Evolutionary conservation across 139 green algal genomes (phyloP), one percentile per base, ranked within the genome.

Genomic region (Pycnococcus provasolii): DNA sequence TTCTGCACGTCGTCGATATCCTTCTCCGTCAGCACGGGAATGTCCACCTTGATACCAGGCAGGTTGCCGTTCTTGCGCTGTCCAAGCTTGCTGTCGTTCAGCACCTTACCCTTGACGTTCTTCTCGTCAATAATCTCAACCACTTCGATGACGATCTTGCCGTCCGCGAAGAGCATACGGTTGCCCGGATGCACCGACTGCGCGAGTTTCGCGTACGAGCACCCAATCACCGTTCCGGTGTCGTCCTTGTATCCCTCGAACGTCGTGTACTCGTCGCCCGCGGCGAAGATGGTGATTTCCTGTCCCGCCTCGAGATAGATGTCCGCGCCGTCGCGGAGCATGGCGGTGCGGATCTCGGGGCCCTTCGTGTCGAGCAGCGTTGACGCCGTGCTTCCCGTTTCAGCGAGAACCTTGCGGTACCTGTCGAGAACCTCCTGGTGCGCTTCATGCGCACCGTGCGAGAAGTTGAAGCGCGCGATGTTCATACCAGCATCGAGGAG

Each of bases 391-490:
- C 15, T 39, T 39, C 57, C 9, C 13, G 57, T 72, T 9, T 54
- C 52, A 40, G 37, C 51, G 42, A n/a, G 45, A 5, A 53, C 73
- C 62, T 72, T 65, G 40, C 65, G 46, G 40, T 74, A 55, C 40
- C 57, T 26, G 45, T 76, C 60, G 9, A 81, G 53, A 43, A 69
- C 64, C 64, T 86, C 73, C 62, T 69, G 58, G 63, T 90, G 84
- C 4, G 55, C 66, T 41, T 83, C 82, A 72, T 92, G 86, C 9
- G 70, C 76, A 43, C 86, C 86, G 68, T 92, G 86, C 37, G 79
- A 88, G 75, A 92, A 92, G 78, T 92, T 92, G 74, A 92, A 88
- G 40, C 86, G 79, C 4, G 82, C 82, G 45, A 92, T 77, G 62
- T 66, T 74, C 73, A 87, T 81, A n/a, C 85, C 85, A 3, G 84